Base-by-base conservation (phyloP, 1,284 basidiomycete genomes). In the Tremellales sp. region DNA sequence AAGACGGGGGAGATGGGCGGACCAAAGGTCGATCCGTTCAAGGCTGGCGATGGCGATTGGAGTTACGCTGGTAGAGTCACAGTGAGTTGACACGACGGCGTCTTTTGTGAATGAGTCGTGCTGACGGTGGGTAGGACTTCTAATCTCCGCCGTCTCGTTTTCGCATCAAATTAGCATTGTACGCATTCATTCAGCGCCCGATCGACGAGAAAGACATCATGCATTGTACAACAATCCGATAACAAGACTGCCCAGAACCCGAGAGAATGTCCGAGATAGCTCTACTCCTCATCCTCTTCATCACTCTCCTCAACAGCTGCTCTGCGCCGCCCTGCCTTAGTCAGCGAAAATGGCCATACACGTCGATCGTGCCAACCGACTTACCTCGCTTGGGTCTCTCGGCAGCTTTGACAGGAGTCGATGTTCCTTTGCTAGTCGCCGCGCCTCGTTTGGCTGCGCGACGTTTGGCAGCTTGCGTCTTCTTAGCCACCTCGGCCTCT, bases 391-490 rank as follows among this genome's bases (percentile, higher is more conserved):
- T 36, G 15, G 33, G 33, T n/a, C 33, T 13, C 13, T 36, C 33
- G n/a, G n/a, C n/a, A 36, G 5, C 4, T 15, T 17, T 36, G 6
- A 36, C 33, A n/a, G 33, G 33, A 5, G 33, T 36, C 13, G 15
- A 13, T 4, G 33, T n/a, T 7, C 33, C 33, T 17, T 36, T 36
- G 19, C 33, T 17, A 36, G 33, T 36, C 4, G 33, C 33, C 33
- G 33, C 33, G 4, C 33, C 47, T 15, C 65, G 50, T 54, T 65
- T 71, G 1, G 68, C 71, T 1, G 69, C 71, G 31, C 82, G 79
- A 62, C 84, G 85, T 76, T 85, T 86, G 3, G 85, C 86, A 8
- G 82, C 84, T 24, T 84, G 84, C 58, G 87, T 88, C 77, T 87
- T 87, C 54, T 83, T 83, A 61, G 85, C 79, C 7, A 88, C 88